Percentiles rank a stretch among this genome's conserved stretches.
phyloP scores from a whole-genome alignment of 2,329 filamentous ascomycete genomes.

The Xylariales sp. region DNA sequence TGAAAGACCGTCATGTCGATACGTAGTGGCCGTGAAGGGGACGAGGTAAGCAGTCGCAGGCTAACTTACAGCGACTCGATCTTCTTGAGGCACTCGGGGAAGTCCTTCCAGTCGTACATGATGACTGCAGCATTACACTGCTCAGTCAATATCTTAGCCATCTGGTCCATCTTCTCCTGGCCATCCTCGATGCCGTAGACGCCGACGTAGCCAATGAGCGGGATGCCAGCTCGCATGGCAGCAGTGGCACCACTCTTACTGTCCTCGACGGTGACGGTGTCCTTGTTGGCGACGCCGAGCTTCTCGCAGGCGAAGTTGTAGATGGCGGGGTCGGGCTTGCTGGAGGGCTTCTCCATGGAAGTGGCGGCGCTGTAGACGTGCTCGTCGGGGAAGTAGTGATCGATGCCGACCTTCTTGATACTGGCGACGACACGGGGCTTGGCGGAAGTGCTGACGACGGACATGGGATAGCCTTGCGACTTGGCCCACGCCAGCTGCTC shows the following conservation, averaged over 20 bases:
- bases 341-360: slow-evolving; percentile 61
- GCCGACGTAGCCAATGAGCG: slow-evolving; percentile 69
- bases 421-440: slow-evolving; percentile 64
- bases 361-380: slow-evolving; percentile 68
- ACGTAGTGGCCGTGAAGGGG: background rate
- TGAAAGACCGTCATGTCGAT: no score
- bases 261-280: slow-evolving; percentile 69
- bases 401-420: slow-evolving; percentile 63
- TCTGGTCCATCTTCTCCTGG: slow-evolving; percentile 48
- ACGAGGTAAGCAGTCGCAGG: background rate
- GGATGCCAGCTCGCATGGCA: slow-evolving; percentile 64
- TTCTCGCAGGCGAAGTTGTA: slow-evolving; percentile 65
- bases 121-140: slow-evolving; percentile 45
- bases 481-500: slow-evolving; percentile 55
- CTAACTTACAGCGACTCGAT: slow-evolving; percentile 28
- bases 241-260: slow-evolving; percentile 66
- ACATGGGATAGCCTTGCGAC: slow-evolving; percentile 57
- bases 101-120: slow-evolving; percentile 43
- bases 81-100: slow-evolving; percentile 31
- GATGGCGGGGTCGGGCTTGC: slow-evolving; percentile 72
- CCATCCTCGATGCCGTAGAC: slow-evolving; percentile 40
- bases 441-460: slow-evolving; percentile 67
- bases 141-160: slow-evolving; percentile 48
- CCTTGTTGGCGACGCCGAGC: slow-evolving; percentile 58
- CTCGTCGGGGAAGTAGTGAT: slow-evolving; percentile 62